Base-by-base conservation (phyloP, 331 rosid species). In the Quercus phellos region DNA sequence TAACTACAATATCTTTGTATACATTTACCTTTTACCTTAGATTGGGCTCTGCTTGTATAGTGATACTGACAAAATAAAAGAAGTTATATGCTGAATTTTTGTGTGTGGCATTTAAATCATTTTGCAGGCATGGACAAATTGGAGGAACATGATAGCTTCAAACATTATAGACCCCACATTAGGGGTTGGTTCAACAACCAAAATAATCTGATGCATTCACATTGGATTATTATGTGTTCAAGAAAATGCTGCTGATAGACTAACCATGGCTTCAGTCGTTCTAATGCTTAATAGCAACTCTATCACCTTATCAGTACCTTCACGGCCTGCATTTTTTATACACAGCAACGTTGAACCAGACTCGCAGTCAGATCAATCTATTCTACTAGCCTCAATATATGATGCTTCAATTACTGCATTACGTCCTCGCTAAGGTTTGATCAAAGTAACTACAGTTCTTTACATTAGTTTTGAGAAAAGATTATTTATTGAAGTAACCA, bases 161-260 rank as follows among this genome's bases (percentile, higher is more conserved):
- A 79, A 87, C 38, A 58, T 87, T 42, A 56, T 79, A 29, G 91
- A 87, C 79, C 81, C 89, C 6, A 18, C 74, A 7, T 30, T 91
- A 66, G 75, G 24, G 8, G 56, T 17, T 4, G 73, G 75, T 38
- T 77, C 87, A 24, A 58, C 21, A 19, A 46, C 4, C 29, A 87
- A 84, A 81, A 76, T 84, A 32, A 60, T 78, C 58, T 81, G 85
- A 83, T 84, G 88, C 77, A 61, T 89, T 16, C 90, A 85, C 27
- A 87, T 89, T 54, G 89, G 85, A 0, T 84, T 90, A n/a, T 79
- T 90, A 0, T 87, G 91, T 77, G 90, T 85, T 55, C 91, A 90
- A 82, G 90, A 86, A 74, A 79, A 78, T 16, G 38, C 61, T 22
- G 76, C 11, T 14, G 66, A 75, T 4, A 88, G 90, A 63, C 93